These are phyloP conservation scores for Penicillium manginii DNA, from an alignment of 495 filamentous ascomycete genomes.

Conservation along the genomic window DNA sequence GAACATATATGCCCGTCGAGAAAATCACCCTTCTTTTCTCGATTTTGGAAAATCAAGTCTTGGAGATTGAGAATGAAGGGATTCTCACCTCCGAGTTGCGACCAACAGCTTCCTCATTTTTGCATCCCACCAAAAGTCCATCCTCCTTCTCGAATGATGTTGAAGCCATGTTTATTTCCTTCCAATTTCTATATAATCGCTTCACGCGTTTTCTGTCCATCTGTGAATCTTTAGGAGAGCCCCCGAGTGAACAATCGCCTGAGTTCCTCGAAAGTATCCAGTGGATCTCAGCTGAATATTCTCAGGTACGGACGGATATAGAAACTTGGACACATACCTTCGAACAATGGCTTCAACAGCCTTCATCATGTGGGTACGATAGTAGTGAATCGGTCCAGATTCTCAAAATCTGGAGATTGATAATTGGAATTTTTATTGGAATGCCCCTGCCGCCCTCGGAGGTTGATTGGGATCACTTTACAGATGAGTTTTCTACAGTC, in stretches of 20 bases:
- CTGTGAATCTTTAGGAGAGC: conserved; percentile 9
- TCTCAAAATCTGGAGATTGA: conserved; percentile 16
- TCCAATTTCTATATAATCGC: conserved; percentile 17
- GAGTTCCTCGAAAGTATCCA: conserved; percentile 11
- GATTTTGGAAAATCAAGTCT: conserved; percentile 22
- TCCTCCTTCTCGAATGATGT: neutral
- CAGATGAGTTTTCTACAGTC: conserved; percentile 7
- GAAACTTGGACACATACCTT: conserved; percentile 8
- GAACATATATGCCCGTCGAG: conserved; percentile 16
- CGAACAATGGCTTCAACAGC: conserved; percentile 10
- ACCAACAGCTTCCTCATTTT: conserved; percentile 2
- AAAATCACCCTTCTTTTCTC: conserved; percentile 15
- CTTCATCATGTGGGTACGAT: neutral
- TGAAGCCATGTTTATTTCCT: conserved; percentile 4
- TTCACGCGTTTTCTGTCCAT: conserved; percentile 11
- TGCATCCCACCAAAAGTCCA: neutral
- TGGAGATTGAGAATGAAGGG: conserved; percentile 19
- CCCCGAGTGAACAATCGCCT: neutral
- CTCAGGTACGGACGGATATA: conserved; percentile 5
- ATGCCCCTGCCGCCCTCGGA: conserved; percentile 16
- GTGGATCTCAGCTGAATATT: conserved; percentile 2
- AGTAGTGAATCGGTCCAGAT: conserved; percentile 2
- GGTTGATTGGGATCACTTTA: conserved; percentile 17
- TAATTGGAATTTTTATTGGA: conserved; percentile 13
- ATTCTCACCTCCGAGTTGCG: conserved; percentile 6